Evolutionary conservation across 345 rosid genomes (phyloP).

Genomic region (Anastatica hierochuntica): DNA sequence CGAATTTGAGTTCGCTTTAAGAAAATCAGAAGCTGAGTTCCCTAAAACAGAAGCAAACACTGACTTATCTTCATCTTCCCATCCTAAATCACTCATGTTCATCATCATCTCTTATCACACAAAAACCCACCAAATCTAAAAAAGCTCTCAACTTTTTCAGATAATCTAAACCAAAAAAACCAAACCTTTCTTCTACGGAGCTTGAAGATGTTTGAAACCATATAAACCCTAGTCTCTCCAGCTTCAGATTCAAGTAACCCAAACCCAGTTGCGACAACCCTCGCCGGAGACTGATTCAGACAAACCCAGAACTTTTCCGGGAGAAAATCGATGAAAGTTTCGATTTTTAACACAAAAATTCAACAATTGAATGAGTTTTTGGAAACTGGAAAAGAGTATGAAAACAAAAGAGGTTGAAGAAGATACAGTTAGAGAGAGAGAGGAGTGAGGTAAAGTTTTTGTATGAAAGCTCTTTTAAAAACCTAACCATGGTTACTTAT

Average conservation of each 20-base stretch:
- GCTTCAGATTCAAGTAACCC: too few relatives aligned
- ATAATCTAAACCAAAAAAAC: too few relatives aligned
- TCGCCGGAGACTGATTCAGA: too few relatives aligned
- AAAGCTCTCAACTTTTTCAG: too few relatives aligned
- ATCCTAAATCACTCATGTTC: constrained; percentile 44
- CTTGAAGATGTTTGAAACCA: constrained; percentile 5
- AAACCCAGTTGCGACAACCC: too few relatives aligned
- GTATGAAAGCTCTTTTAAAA: too few relatives aligned
- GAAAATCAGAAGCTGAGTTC: constrained; percentile 60
- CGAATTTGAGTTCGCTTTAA: constrained; percentile 51
- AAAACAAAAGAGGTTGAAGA: constrained; percentile 10
- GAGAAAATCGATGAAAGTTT: neutral
- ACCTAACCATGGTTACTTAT: too few relatives aligned
- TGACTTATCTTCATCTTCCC: constrained; percentile 81
- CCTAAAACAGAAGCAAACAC: constrained; percentile 68
- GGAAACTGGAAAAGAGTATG: too few relatives aligned
- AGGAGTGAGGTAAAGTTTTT: neutral
- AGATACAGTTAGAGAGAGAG: constrained; percentile 15
- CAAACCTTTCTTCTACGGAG: constrained; percentile 2
- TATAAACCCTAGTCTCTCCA: too few relatives aligned
- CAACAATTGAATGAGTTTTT: neutral
- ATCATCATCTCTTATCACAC: constrained; percentile 28
- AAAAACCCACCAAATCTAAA: neutral
- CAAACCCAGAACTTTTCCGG: too few relatives aligned
- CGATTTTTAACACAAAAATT: too few relatives aligned